Percentiles rank a stretch among this genome's conserved stretches.
These are phyloP conservation scores for Dictyostelium purpureum DNA, from an alignment of 78 protist genomes.

Conservation along the genomic window DNA sequence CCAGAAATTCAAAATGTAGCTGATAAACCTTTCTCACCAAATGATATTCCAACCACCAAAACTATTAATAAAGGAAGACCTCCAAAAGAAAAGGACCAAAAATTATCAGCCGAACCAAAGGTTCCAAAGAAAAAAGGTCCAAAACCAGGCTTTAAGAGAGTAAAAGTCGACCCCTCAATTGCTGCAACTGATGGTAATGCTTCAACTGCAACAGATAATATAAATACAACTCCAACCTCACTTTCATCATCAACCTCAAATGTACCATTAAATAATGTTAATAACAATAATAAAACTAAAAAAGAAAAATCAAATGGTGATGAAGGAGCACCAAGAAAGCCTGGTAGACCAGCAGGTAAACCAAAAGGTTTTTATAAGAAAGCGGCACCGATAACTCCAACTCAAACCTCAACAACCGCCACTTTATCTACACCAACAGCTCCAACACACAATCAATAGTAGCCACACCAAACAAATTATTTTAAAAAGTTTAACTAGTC, in stretches of 20 bases:
- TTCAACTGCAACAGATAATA: background rate
- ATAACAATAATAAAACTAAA: no score
- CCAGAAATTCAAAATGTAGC: background rate
- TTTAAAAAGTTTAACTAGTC: no score
- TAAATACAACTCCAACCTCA: background rate
- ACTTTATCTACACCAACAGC: background rate
- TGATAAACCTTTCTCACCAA: slow-evolving; percentile 76
- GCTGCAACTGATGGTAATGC: background rate
- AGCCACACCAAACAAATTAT: no score
- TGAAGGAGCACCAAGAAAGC: background rate
- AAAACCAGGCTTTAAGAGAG: slow-evolving; percentile 43
- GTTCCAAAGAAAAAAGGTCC: slow-evolving; percentile 67
- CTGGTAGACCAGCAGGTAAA: slow-evolving; percentile 2
- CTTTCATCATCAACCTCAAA: background rate
- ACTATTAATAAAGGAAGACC: slow-evolving; percentile 31
- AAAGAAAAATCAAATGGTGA: no score
- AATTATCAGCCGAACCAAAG: slow-evolving; percentile 14
- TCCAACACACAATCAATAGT: background rate
- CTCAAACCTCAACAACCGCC: background rate
- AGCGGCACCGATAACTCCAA: background rate
- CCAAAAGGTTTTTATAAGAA: slow-evolving; percentile 1
- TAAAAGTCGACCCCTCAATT: background rate
- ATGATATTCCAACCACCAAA: slow-evolving; percentile 48
- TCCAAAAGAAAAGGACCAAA: slow-evolving; percentile 33
- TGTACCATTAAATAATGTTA: no score